A percentile compares a stretch with the other conserved stretches of the same genome.
These are phyloP conservation scores for Zarea fungicola DNA, from an alignment of 2,329 filamentous ascomycete genomes.

Conservation along the genomic window DNA sequence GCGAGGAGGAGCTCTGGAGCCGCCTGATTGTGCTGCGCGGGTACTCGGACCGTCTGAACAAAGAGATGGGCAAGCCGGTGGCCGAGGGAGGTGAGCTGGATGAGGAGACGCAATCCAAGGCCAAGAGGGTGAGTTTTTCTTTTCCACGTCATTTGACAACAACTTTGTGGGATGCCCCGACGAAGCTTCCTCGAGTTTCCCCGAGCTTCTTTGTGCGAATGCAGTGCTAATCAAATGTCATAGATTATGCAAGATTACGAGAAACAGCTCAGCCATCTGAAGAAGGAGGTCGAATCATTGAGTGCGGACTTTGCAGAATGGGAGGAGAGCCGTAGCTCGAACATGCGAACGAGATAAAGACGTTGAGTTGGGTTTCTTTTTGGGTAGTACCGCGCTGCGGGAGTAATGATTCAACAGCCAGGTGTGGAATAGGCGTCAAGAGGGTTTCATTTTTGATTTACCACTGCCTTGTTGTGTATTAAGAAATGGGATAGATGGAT, in stretches of 20 bases:
- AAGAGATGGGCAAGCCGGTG: conserved; percentile 66
- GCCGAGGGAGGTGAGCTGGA: conserved; percentile 54
- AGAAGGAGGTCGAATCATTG: conserved; percentile 63
- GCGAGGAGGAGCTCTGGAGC: conserved; percentile 83
- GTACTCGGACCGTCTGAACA: conserved; percentile 65
- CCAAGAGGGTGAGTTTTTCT: conserved; percentile 61
- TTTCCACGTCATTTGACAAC: background rate
- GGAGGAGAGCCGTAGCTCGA: conserved; percentile 45
- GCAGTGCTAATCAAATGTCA: conserved; percentile 15
- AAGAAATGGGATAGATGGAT: conserved; percentile 7
- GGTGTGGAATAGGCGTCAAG: conserved; percentile 5
- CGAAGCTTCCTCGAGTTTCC: too few relatives aligned
- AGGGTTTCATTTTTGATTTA: background rate
- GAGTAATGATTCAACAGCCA: background rate
- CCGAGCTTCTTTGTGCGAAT: background rate
- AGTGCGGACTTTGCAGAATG: conserved; percentile 53
- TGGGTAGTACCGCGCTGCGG: background rate
- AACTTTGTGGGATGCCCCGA: background rate
- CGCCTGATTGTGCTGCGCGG: conserved; percentile 70
- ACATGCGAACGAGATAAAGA: conserved; percentile 26
- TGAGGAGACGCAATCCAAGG: conserved; percentile 64
- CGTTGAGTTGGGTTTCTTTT: background rate
- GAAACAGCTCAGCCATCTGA: conserved; percentile 71
- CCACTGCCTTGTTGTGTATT: background rate
- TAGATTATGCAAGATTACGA: conserved; percentile 78